Evolutionary conservation across 257 asterid species (phyloP), one percentile per base, ranked within the genome.

Genomic region (Plantago major): DNA sequence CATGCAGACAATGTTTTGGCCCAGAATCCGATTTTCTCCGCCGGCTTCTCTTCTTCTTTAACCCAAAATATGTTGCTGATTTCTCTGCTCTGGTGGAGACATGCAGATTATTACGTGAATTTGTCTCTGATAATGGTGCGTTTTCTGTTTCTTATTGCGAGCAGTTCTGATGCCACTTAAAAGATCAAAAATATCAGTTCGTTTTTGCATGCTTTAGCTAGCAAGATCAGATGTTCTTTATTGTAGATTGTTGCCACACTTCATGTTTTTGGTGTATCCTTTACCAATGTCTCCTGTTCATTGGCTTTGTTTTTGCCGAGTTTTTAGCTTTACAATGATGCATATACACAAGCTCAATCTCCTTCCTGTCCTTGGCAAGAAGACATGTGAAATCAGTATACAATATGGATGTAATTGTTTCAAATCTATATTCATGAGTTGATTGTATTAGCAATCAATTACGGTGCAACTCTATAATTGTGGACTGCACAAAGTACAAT

Each of bases 1-100:
- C 72, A 40, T 80, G 62, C 95, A 89, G 97, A 90, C 84, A 80
- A 64, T 80, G 92, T 71, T 93, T 93, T 76, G 84, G 92, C 50
- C 84, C 89, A 33, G 95, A 82, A 67, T 89, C 97, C 45, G 82
- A 82, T 76, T 93, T 83, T 73, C 81, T 89, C 55, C 76, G 74
- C 67, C 90, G 76, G 80, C 82, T 93, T 61, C 82, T 84, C 73
- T 93, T 93, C 82, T 93, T 89, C 87, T 85, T 84, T 67, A 89
- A 85, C 73, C 95, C 97, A 63, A 79, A 79, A 79, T 56, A 79
- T 50, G 77, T 62, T 58, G 73, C 79, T 76, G 99, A 93, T 79
- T 62, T 85, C 81, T 73, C 94, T 49, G 88, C 82, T 65, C 91
- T 93, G 14, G 91, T 80, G 84, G 89, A 85, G 84, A 74, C 84